Conservation (phyloP, 2,329 filamentous ascomycete genomes). For the Capronia epimyces region DNA sequence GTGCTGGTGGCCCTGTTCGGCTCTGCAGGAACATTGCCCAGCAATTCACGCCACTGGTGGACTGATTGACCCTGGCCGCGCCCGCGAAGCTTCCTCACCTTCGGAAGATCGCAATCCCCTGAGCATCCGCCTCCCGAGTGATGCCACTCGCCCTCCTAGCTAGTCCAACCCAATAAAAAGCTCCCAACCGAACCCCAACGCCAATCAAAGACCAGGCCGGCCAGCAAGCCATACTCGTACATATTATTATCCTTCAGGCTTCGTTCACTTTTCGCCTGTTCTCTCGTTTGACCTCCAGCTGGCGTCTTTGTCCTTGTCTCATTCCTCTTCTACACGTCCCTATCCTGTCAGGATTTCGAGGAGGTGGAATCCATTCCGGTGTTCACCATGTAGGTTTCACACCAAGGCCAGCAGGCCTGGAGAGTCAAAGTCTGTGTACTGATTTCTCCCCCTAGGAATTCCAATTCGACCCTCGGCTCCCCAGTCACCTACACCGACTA, state of each 20-base stretch:
- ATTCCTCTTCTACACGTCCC: not conserved
- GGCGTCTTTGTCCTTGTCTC: not conserved
- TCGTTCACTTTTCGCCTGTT: not conserved
- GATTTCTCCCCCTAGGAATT: conserved; percentile 40
- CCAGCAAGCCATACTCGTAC: not conserved
- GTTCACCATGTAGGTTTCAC: conserved; percentile 15
- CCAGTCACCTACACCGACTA: conserved; percentile 60
- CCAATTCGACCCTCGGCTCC: conserved; percentile 44
- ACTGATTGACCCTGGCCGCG: not conserved
- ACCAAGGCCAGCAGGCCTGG: no score
- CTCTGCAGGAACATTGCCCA: not conserved
- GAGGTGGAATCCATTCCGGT: not conserved
- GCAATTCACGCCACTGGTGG: not conserved
- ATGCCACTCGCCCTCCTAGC: conserved; percentile 15
- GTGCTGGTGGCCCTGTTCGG: not conserved
- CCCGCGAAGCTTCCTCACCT: not conserved
- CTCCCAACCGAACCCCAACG: conserved; percentile 3
- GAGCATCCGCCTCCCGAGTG: conserved; percentile 17
- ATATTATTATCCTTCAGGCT: conserved; percentile 2
- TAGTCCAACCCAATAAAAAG: conserved; percentile 17
- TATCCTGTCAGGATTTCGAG: not conserved
- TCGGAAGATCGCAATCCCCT: not conserved
- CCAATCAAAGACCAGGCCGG: conserved; percentile 13
- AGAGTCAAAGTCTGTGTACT: not conserved
- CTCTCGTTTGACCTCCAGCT: not conserved